Evolutionary conservation across 2,329 filamentous ascomycete species (phyloP).

Genomic region (Fusarium graminum): DNA sequence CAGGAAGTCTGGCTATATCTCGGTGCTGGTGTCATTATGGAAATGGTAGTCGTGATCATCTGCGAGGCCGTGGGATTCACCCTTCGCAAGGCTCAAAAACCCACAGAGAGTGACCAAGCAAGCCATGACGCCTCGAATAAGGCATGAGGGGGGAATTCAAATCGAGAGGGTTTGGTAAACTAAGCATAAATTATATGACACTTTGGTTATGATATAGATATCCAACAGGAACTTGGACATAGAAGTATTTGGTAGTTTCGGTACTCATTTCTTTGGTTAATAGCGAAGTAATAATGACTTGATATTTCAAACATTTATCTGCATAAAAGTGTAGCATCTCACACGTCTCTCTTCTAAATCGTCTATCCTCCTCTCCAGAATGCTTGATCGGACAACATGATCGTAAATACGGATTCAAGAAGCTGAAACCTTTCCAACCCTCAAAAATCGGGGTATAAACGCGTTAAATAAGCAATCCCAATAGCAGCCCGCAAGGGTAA

Average conservation of each 20-base stretch:
- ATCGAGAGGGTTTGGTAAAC: neutral
- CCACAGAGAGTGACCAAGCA: constrained; percentile 20
- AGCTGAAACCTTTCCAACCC: constrained; percentile 15
- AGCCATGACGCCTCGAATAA: constrained; percentile 5
- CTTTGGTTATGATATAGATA: neutral
- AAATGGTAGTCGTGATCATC: constrained; percentile 52
- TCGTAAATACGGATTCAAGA: neutral
- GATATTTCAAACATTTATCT: constrained; percentile 29
- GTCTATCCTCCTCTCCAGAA: constrained; percentile 14
- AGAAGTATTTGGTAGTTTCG: constrained; percentile 1
- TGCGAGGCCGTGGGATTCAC: constrained; percentile 51
- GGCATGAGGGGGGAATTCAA: neutral
- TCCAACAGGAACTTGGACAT: neutral
- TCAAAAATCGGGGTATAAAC: constrained; percentile 19
- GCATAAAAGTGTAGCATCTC: constrained; percentile 5
- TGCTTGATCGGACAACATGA: constrained; percentile 5
- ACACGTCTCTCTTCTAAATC: constrained; percentile 24
- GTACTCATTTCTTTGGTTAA: constrained; percentile 3
- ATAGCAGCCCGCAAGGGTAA: constrained; percentile 16
- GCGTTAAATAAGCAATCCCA: constrained; percentile 18
- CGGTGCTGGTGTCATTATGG: constrained; percentile 52
- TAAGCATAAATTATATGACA: neutral
- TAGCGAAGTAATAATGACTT: constrained; percentile 23
- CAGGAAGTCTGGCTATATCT: constrained; percentile 52
- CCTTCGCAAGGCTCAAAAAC: constrained; percentile 43